Base-by-base conservation (phyloP, 1,139 yeast species). In the Diutina scorzettiae region DNA sequence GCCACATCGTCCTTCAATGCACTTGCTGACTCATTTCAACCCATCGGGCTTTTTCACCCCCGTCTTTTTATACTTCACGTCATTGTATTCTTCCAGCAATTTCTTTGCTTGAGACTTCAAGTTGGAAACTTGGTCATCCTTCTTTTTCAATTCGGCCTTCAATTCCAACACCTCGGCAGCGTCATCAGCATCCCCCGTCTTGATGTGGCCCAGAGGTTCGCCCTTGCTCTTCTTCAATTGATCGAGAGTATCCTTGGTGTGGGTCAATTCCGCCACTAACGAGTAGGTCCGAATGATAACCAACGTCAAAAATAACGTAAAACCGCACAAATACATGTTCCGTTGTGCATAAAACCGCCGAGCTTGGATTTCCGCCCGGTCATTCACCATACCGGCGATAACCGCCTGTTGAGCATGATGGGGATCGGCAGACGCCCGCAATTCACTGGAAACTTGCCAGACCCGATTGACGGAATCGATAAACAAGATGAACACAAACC, bases 271-370 rank as follows among this genome's bases (percentile, higher is more conserved):
- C 43, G 78, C 78, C 28, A 86, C 95, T 56, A 89, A 69, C 4
- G 77, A 68, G 58, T 83, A 86, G n/a, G 96, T 87, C 63, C 96
- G 76, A 54, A 81, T 79, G 52, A 89, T 76, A 46, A 87, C 81
- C 55, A 87, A 70, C 1, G 96, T 84, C 56, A 91, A 69, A 60
- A 93, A 93, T 59, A 93, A 71, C 3, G 97, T 87, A 63, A 89
- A 87, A 1, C 99, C 99, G 53, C 96, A 86, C 46, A 93, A 73
- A 56, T 93, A 93, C 83, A 89, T 80, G 68, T 93, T 93, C 65
- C 99, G 78, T 66, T 93, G 98, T 18, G 96, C 86, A 56, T 89
- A 87, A 62, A 93, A 93, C 56, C 89, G 74, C 61, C 96, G 77
- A 19, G 96, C 89, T 59, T 82, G 93, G 47, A 81, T 69, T 53